A percentile compares a stretch with the other conserved stretches of the same genome.
phyloP scores from a whole-genome alignment of 805 yeast species.

The Pichia insulana region DNA sequence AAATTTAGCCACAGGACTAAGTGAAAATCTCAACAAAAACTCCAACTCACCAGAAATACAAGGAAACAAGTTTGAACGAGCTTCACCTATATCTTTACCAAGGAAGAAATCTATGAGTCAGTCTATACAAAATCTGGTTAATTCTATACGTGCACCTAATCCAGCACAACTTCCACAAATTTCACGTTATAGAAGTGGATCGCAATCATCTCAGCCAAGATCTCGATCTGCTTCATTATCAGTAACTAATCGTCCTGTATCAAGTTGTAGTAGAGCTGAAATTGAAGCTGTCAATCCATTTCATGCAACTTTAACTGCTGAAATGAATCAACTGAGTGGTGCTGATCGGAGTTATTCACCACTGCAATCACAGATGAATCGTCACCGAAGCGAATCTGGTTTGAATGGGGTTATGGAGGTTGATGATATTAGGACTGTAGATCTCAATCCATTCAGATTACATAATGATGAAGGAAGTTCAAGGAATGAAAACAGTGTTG shows the following conservation, averaged over 20 bases:
- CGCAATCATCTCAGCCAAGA: conserved; percentile 5
- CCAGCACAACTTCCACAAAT: background rate
- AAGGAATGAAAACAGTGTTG: background rate
- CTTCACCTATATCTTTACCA: background rate
- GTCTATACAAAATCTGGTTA: conserved; percentile 20
- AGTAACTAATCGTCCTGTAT: background rate
- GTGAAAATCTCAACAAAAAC: background rate
- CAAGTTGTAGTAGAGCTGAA: background rate
- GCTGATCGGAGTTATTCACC: background rate
- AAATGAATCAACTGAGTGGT: background rate
- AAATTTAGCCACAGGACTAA: background rate
- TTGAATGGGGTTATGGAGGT: background rate
- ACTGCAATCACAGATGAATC: background rate
- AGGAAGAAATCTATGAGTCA: conserved; percentile 24
- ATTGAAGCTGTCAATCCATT: background rate
- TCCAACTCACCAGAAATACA: background rate
- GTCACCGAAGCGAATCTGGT: background rate
- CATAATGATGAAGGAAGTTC: background rate
- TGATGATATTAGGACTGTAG: background rate
- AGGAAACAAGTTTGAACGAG: conserved; percentile 2
- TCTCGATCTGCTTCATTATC: conserved; percentile 11
- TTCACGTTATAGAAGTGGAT: conserved; percentile 7
- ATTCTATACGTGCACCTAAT: conserved; percentile 17
- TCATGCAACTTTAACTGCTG: background rate
- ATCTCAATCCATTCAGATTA: background rate